Evolutionary conservation across 2,329 filamentous ascomycete species (phyloP).

Genomic region (Colletotrichum falcatum): DNA sequence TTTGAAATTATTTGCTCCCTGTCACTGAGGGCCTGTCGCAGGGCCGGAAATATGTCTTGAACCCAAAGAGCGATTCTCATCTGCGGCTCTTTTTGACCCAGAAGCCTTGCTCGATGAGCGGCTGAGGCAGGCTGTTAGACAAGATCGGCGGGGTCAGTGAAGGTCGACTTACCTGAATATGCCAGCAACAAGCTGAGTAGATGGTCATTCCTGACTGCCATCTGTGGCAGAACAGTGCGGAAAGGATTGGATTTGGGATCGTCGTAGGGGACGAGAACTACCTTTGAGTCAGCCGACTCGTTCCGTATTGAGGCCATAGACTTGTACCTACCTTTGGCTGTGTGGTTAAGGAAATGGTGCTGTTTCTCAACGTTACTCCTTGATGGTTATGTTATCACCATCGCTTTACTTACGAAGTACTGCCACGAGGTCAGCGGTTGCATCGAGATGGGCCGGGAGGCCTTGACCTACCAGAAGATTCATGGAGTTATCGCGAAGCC

Average conservation of each 20-base stretch:
- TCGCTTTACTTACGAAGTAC: constrained; percentile 59
- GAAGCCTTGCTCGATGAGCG: constrained; percentile 81
- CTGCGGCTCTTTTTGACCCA: constrained; percentile 79
- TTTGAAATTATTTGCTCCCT: constrained; percentile 74
- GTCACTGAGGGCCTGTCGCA: constrained; percentile 74
- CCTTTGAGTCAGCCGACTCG: constrained; percentile 50
- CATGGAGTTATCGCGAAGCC: constrained; percentile 79
- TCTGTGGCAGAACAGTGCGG: constrained; percentile 62
- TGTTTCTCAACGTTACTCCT: constrained; percentile 43
- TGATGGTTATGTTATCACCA: background rate
- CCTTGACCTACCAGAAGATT: constrained; percentile 70
- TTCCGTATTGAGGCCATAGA: constrained; percentile 41
- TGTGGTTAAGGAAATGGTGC: constrained; percentile 81
- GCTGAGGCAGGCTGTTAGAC: constrained; percentile 54
- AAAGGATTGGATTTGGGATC: constrained; percentile 65
- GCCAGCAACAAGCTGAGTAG: constrained; percentile 82
- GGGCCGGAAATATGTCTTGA: constrained; percentile 79
- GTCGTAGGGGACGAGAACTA: constrained; percentile 63
- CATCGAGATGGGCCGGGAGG: background rate
- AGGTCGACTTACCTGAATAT: constrained; percentile 67
- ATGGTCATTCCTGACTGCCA: constrained; percentile 77
- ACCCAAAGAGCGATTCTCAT: constrained; percentile 86
- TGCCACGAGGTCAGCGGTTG: constrained; percentile 40
- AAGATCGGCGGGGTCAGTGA: background rate
- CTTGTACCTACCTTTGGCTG: constrained; percentile 72